Conservation (phyloP, 2,329 filamentous ascomycete species). For the Aspergillus clavatus region DNA sequence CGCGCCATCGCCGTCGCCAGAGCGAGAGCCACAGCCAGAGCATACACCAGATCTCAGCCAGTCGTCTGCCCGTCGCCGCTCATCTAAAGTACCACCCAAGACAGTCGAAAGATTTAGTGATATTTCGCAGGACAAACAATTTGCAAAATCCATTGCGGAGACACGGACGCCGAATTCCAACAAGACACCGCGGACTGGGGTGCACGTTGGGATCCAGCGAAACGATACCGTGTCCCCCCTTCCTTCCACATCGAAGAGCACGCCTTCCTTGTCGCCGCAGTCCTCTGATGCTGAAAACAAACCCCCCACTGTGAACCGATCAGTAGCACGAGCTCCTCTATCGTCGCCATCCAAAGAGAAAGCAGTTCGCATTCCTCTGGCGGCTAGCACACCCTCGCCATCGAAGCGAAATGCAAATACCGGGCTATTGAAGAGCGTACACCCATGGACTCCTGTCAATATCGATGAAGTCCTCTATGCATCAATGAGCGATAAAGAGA, state of each 20-base stretch:
- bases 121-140: conserved; percentile 33
- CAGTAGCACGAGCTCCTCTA: conserved; percentile 40
- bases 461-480: conserved; percentile 59
- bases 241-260: conserved; percentile 35
- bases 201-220: conserved; percentile 9
- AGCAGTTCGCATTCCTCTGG: conserved; percentile 39
- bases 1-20: no score
- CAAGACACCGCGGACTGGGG: conserved; percentile 9
- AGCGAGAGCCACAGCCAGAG: conserved; percentile 11
- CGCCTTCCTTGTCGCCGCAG: conserved; percentile 65
- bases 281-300: conserved; percentile 77
- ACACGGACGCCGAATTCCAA: conserved; percentile 18
- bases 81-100: conserved; percentile 30
- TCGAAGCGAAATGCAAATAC: conserved; percentile 53
- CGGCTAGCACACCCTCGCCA: conserved; percentile 51
- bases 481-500: conserved; percentile 44
- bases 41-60: conserved; percentile 5
- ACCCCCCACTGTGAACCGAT: conserved; percentile 63
- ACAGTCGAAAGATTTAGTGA: conserved; percentile 36
- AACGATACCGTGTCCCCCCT: conserved; percentile 24
- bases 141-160: conserved; percentile 27
- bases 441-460: conserved; percentile 69
- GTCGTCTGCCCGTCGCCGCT: conserved; percentile 17
- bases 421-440: conserved; percentile 51
- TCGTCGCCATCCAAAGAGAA: conserved; percentile 34